Evolutionary conservation across 495 filamentous ascomycete genomes (phyloP).

Genomic region (Aspergillus ellipticus): DNA sequence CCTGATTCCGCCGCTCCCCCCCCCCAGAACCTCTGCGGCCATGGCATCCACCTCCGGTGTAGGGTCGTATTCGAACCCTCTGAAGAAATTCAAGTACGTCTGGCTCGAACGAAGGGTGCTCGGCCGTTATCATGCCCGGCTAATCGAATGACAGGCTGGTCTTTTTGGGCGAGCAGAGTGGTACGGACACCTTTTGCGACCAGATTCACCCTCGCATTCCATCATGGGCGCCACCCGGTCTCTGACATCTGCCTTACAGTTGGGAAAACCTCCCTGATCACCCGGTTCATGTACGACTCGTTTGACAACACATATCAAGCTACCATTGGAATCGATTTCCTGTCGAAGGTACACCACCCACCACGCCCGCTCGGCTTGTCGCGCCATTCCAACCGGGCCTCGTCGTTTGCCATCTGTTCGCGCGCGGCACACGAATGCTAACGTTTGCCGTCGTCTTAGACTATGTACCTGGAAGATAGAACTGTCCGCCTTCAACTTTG

Average conservation of each 20-base stretch:
- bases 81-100: slow-evolving; percentile 98
- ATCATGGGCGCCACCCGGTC: not conserved
- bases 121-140: slow-evolving; percentile 1
- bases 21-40: slow-evolving; percentile 23
- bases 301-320: slow-evolving; percentile 99
- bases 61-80: slow-evolving; percentile 93
- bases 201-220: not conserved
- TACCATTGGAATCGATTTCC: slow-evolving; percentile 98
- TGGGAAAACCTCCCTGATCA: slow-evolving; percentile 97
- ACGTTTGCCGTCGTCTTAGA: slow-evolving; percentile 46
- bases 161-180: slow-evolving; percentile 96
- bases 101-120: not conserved
- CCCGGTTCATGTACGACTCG: slow-evolving; percentile 99
- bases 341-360: slow-evolving; percentile 75
- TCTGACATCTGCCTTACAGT: slow-evolving; percentile 51
- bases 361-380: slow-evolving; percentile 3
- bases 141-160: slow-evolving; percentile 63
- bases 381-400: not conserved
- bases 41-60: slow-evolving; percentile 60
- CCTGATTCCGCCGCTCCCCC: slow-evolving; percentile 20
- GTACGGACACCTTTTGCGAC: slow-evolving; percentile 49
- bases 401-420: not conserved
- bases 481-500: slow-evolving; percentile 96
- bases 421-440: slow-evolving; percentile 1
- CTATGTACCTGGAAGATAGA: slow-evolving; percentile 98